phyloP scores from a whole-genome alignment of 495 filamentous ascomycete genomes.

The Glonium stellatum region DNA sequence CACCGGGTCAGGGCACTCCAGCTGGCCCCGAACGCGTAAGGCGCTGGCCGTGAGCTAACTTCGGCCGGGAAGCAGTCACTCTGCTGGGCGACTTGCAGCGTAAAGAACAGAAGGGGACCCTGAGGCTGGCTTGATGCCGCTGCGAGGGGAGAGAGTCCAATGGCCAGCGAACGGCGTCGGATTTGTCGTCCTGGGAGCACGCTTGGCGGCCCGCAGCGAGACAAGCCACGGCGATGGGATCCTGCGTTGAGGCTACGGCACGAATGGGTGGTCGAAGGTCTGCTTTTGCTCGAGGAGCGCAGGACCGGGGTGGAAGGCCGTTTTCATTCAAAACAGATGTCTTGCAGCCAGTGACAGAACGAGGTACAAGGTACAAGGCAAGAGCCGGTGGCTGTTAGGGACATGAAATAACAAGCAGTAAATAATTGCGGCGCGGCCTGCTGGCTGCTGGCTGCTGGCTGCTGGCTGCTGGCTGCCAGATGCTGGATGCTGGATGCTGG shows the following conservation, averaged over 20 bases:
- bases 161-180: neutral
- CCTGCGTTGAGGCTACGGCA: neutral
- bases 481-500: no score
- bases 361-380: neutral
- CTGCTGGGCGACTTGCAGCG: no score
- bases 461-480: neutral
- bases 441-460: neutral
- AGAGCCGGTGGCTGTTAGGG: neutral
- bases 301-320: neutral
- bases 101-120: no score
- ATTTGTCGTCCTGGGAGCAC: neutral
- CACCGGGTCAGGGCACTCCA: neutral
- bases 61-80: neutral
- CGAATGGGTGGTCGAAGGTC: neutral
- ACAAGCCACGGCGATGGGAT: neutral
- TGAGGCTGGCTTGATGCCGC: no score
- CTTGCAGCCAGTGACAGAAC: neutral
- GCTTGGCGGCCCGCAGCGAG: neutral
- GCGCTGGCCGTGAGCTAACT: neutral
- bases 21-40: neutral
- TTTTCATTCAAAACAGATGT: slow-evolving; percentile 1
- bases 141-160: neutral
- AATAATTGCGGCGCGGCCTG: neutral
- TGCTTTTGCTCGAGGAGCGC: neutral
- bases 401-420: neutral